Evolutionary conservation across 108 stramenopile genomes (phyloP), one percentile per base, ranked within the genome.

Genomic region (Aurantiochytrium sp.): DNA sequence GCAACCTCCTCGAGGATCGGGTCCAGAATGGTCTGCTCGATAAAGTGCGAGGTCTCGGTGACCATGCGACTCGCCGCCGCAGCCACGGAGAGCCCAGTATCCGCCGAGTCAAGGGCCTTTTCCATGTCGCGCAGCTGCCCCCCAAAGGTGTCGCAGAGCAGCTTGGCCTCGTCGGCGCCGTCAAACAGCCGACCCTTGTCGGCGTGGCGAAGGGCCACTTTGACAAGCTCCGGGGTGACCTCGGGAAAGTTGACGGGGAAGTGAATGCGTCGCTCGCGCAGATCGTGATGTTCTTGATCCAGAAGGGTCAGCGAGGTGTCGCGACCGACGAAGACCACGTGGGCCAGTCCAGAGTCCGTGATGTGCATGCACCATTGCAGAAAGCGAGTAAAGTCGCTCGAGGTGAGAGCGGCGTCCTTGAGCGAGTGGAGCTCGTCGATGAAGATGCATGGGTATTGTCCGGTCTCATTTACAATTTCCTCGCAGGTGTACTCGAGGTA

Each of bases 61-160:
- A 81, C 73, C 73, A 81, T 81, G n/a, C 73, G 73, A 30, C 73
- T 81, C 45, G 45, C 73, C 24, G 73, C 45, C 12, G 73, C 73
- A 48, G 42, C 6, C 6, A 81, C 45, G 32, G 73, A 81, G 12
- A 81, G 45, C 1, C 73, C 73, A 12, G 39, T 81, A 24, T 81
- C 73, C n/a, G 73, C 73, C 17, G 45, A 81, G 45, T 81, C 73
- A 24, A 81, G 39, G 21, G 73, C 73, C 73, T 81, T 81, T 24
- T 81, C 73, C 42, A 81, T 81, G 73, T 81, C 73, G 73, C 73
- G 73, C n/a, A 81, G 39, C 30, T 81, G 73, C 12, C 73, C 73
- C 6, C 73, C 73, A 42, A 81, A 81, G 6, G 73, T 81, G 6
- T 81, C 45, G 27, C 39, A 41, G 17, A 81, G 39, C 0, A 81